Conservation (phyloP, 106 monocot species). For the Dendrobium catenatum region DNA sequence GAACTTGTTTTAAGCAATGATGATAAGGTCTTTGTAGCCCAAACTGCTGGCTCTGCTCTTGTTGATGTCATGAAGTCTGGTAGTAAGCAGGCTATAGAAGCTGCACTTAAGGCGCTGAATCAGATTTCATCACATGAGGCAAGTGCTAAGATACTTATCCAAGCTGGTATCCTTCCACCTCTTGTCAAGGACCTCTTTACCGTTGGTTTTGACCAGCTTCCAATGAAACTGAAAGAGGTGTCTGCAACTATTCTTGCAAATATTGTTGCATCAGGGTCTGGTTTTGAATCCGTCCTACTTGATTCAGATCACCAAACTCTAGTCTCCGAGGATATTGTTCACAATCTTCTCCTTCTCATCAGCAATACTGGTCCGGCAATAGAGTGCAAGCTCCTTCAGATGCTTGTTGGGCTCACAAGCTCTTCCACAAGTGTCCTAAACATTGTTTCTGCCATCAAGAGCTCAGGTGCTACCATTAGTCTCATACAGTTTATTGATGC, state of each 20-base stretch:
- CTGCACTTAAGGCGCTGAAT: slow-evolving; percentile 62
- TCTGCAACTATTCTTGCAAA: slow-evolving; percentile 65
- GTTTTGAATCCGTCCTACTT: slow-evolving; percentile 55
- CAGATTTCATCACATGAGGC: slow-evolving; percentile 61
- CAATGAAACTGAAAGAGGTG: slow-evolving; percentile 65
- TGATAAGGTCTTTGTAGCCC: slow-evolving; percentile 57
- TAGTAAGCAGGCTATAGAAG: slow-evolving; percentile 50
- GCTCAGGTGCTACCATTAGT: slow-evolving; percentile 82
- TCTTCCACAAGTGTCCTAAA: slow-evolving; percentile 42
- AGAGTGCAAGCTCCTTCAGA: slow-evolving; percentile 80
- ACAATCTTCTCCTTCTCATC: slow-evolving; percentile 86
- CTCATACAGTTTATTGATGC: slow-evolving; percentile 83
- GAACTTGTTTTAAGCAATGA: slow-evolving; percentile 79
- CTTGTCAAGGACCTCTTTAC: slow-evolving; percentile 61
- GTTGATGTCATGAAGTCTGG: slow-evolving; percentile 65
- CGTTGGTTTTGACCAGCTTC: slow-evolving; percentile 47
- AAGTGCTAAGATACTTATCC: slow-evolving; percentile 56
- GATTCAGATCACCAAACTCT: slow-evolving; percentile 44
- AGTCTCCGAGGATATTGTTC: slow-evolving; percentile 72
- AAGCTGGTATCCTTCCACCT: slow-evolving; percentile 59
- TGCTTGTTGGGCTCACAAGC: slow-evolving; percentile 74
- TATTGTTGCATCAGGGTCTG: slow-evolving; percentile 46
- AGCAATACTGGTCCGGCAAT: slow-evolving; percentile 97
- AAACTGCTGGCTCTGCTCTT: slow-evolving; percentile 53
- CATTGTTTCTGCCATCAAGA: slow-evolving; percentile 72